These are phyloP conservation scores for Trichoderma guizhouense DNA, from an alignment of 2,329 filamentous ascomycete genomes.

Conservation along the genomic window DNA sequence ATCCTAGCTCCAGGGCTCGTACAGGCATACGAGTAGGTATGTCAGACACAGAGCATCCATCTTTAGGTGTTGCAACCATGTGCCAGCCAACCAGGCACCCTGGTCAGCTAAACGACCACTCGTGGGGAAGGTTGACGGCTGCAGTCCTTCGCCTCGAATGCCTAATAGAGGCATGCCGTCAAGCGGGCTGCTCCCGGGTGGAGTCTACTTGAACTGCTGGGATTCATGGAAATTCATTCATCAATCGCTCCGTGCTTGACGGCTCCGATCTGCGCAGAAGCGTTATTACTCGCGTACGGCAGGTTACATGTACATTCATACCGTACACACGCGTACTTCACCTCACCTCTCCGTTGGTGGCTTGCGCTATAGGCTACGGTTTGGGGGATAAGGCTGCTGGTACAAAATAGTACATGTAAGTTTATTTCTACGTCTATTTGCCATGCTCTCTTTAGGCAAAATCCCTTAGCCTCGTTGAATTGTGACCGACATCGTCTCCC, in stretches of 20 bases:
- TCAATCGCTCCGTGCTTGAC: background rate
- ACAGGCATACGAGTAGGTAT: background rate
- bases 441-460: background rate
- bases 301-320: background rate
- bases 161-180: background rate
- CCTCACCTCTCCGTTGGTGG: background rate
- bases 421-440: background rate
- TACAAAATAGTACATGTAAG: background rate
- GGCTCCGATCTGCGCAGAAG: background rate
- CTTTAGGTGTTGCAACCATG: background rate
- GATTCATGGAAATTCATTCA: slow-evolving; percentile 27
- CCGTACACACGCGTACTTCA: background rate
- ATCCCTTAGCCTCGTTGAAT: background rate
- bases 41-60: background rate
- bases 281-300: background rate
- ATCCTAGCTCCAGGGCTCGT: background rate
- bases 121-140: background rate
- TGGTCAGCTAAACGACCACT: background rate
- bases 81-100: background rate
- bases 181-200: slow-evolving; percentile 7
- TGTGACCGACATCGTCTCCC: background rate
- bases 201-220: slow-evolving; percentile 15
- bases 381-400: background rate
- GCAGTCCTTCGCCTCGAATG: background rate
- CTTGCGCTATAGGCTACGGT: background rate